Evolutionary conservation across 1,139 yeast genomes (phyloP), one percentile per base, ranked within the genome.

Genomic region (Yamadazyma buinensis): DNA sequence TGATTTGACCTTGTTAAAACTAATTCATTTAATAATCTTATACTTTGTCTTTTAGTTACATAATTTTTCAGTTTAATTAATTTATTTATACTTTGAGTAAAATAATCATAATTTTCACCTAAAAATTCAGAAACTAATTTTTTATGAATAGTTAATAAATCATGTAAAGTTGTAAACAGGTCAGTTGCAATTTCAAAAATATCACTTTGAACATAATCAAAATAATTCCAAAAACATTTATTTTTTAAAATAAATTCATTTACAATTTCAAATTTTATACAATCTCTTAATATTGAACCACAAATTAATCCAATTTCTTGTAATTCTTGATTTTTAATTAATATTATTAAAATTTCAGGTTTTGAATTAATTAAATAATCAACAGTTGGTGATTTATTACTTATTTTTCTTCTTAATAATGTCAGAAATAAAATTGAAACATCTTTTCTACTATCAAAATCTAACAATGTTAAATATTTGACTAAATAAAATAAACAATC

Each of bases 161-260:
- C 92, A 52, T 72, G 73, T 47, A 84, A 61, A 26, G 92, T 86
- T 33, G 83, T 79, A 59, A 92, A 85, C 1, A 95, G 77, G 56
- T 88, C 96, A 2, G 96, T 86, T 36, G 95, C 90, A 22, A 85
- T 77, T 59, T 92, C 97, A 61, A 92, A 92, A 20, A 84, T 78
- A 3, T 82, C 81, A 30, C 75, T 67, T 48, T 81, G 83, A 28
- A 86, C 85, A 54, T 84, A 86, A 32, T 74, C 77, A 61, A 92
- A 90, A 50, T 80, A 83, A 42, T 77, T 77, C 97, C 98, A 92
- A 44, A 90, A 72, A 26, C 67, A 62, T 8, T 77, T 74, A 36
- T 68, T 65, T 29, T 67, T 51, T 28, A 88, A 54, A 9, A 85
- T 69, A 41, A 74, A 71, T 36, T 71, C 65, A 35, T 85, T 76